phyloP scores from a whole-genome alignment of 192 early-diverging fungal species.

The Linnemannia zychae region DNA sequence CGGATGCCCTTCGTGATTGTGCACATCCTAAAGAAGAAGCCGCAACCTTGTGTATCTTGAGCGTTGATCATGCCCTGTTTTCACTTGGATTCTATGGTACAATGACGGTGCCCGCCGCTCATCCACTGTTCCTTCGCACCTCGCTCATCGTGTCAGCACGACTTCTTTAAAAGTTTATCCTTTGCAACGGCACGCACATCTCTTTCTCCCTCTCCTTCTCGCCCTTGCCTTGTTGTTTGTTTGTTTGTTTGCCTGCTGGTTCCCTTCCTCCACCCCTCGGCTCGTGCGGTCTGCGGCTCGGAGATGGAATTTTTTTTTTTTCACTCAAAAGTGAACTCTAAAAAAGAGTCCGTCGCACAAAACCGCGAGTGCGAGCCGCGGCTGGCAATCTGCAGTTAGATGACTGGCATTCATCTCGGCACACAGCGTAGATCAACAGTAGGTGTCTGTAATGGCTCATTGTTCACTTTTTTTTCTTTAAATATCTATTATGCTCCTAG shows the following conservation, averaged over 20 bases:
- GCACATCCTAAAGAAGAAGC: not conserved
- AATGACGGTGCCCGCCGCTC: not conserved
- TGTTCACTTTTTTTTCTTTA: no score
- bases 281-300: conserved; percentile 8
- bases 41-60: no score
- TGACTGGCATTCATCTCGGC: not conserved
- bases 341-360: conserved; percentile 2
- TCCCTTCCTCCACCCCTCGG: not conserved
- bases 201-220: no score
- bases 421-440: not conserved
- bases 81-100: no score
- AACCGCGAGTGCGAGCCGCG: not conserved
- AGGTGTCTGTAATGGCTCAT: not conserved
- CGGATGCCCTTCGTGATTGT: no score
- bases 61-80: not conserved
- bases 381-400: not conserved
- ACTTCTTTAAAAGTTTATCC: not conserved
- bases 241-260: not conserved
- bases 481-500: no score
- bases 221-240: not conserved
- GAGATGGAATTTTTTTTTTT: not conserved
- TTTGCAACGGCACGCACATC: not conserved
- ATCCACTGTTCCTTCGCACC: not conserved
- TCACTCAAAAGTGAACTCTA: not conserved
- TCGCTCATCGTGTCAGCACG: not conserved